These are phyloP conservation scores for Sporothrix luriei DNA, from an alignment of 2,329 filamentous ascomycete species.

Conservation along the genomic window DNA sequence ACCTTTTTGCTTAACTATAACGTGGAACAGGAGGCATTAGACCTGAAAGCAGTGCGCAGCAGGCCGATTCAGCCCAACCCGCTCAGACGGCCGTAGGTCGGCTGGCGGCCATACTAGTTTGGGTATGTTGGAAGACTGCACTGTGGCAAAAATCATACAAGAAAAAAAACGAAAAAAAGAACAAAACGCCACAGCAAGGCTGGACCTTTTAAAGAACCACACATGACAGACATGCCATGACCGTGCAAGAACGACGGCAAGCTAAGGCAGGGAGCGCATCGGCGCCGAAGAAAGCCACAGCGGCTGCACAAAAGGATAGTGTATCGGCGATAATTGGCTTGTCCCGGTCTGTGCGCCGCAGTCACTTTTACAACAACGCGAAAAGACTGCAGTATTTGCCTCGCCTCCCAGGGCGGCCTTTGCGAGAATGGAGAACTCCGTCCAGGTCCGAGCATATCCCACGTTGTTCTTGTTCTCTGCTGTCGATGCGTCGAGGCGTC, in stretches of 20 bases:
- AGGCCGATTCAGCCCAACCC: no score
- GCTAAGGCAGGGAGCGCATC: not conserved
- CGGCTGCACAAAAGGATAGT: constrained; percentile 19
- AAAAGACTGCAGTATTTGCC: constrained; percentile 9
- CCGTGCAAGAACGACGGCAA: no score
- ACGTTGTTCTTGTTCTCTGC: not conserved
- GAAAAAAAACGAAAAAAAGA: not conserved
- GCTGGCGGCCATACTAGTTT: no score
- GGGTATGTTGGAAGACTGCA: not conserved
- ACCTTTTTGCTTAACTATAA: no score
- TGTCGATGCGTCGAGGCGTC: not conserved
- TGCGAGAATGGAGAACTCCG: not conserved
- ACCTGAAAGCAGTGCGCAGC: no score
- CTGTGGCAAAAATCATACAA: constrained; percentile 3
- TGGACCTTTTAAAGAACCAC: not conserved
- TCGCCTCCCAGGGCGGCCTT: not conserved
- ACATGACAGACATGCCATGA: not conserved
- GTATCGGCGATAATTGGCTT: constrained; percentile 12
- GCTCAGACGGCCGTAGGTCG: no score
- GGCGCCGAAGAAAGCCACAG: not conserved
- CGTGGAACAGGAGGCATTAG: no score
- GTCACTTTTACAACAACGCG: no score
- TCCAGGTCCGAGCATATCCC: no score
- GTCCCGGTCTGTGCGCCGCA: not conserved
- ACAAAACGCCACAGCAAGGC: constrained; percentile 2